Evolutionary conservation across 345 rosid species (phyloP).

Genomic region (Pugionium cornutum): DNA sequence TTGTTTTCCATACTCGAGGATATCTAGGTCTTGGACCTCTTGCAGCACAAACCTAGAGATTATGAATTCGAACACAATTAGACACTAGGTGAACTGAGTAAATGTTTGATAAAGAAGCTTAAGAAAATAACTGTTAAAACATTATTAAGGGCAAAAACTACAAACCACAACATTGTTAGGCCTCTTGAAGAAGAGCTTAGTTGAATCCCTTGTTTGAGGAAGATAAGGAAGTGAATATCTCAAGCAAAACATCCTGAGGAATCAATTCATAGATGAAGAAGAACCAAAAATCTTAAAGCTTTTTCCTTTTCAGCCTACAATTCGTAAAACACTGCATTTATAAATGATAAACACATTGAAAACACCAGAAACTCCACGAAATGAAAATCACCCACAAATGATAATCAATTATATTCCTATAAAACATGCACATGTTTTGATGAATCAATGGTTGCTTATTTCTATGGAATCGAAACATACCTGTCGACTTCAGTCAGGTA

Average conservation of each 20-base stretch:
- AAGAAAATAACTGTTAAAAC: not conserved
- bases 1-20: conserved; percentile 91
- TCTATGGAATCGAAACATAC: not conserved
- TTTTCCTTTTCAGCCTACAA: not conserved
- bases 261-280: not conserved
- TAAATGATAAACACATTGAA: not conserved
- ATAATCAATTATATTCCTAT: no score
- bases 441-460: not conserved
- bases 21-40: conserved; percentile 91
- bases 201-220: conserved; percentile 45
- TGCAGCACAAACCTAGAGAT: conserved; percentile 68
- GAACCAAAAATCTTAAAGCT: conserved; percentile 4
- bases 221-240: conserved; percentile 54
- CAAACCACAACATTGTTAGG: conserved; percentile 58
- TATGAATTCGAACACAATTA: not conserved
- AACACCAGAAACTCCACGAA: not conserved
- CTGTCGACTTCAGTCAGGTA: conserved; percentile 9
- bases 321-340: not conserved
- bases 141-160: not conserved
- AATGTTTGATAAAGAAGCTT: conserved; percentile 4
- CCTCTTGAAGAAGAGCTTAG: conserved; percentile 33
- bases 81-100: not conserved
- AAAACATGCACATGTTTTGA: not conserved
- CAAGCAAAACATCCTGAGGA: conserved; percentile 58
- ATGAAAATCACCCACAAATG: conserved; percentile 1